Percentiles rank a stretch among this genome's conserved stretches.
These are phyloP conservation scores for Candida alai DNA, from an alignment of 805 yeast genomes.

Conservation along the genomic window DNA sequence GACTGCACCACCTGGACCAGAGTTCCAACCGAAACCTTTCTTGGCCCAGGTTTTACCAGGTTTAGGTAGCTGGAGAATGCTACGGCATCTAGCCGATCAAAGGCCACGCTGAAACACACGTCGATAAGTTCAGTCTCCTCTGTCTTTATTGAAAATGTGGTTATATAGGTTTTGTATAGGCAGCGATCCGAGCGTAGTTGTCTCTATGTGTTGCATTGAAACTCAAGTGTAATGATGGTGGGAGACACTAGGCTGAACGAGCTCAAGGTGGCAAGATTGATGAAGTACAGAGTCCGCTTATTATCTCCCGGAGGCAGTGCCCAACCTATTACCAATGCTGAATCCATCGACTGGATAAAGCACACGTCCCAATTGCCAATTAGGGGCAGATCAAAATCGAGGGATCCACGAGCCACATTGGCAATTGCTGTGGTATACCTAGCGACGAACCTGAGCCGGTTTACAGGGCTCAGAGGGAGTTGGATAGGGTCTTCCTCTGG, in stretches of 20 bases:
- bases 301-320: too few relatives aligned
- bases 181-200: constrained; percentile 2
- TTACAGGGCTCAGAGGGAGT: not conserved
- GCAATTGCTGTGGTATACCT: constrained; percentile 2
- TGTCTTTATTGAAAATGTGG: constrained; percentile 3
- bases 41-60: not conserved
- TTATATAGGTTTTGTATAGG: constrained; percentile 2
- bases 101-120: too few relatives aligned
- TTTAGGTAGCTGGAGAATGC: not conserved
- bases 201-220: constrained; percentile 5
- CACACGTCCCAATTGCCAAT: not conserved
- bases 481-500: too few relatives aligned
- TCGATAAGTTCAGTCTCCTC: not conserved
- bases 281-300: constrained; percentile 2
- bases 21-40: constrained; percentile 2
- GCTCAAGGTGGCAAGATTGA: constrained; percentile 6
- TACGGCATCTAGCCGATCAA: too few relatives aligned
- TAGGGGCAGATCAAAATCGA: not conserved
- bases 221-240: not conserved
- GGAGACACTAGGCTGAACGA: not conserved
- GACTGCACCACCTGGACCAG: not conserved
- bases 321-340: constrained; percentile 7
- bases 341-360: constrained; percentile 8
- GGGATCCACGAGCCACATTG: constrained; percentile 3
- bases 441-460: constrained; percentile 3